A percentile compares a stretch with the other conserved stretches of the same genome.
These are phyloP conservation scores for Vitis hybrid DNA, from an alignment of 177 flowering plant genomes.

Conservation along the genomic window DNA sequence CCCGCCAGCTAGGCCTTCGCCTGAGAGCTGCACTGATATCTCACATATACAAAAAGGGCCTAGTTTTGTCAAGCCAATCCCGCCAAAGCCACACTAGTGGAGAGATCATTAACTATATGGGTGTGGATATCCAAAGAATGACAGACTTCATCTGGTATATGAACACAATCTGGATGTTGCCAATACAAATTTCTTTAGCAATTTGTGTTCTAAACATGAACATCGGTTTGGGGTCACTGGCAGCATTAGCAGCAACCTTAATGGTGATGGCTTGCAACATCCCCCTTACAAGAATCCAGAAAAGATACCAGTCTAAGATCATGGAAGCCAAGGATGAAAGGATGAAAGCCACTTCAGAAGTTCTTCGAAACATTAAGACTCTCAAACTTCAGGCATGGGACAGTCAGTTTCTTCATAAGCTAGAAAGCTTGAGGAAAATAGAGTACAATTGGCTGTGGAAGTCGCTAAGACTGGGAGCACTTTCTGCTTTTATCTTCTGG, in stretches of 20 bases:
- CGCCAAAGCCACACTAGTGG: slow-evolving; percentile 88
- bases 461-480: slow-evolving; percentile 55
- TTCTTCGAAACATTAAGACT: slow-evolving; percentile 83
- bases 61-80: slow-evolving; percentile 76
- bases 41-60: slow-evolving; percentile 82
- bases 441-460: slow-evolving; percentile 84
- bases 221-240: slow-evolving; percentile 70
- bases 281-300: slow-evolving; percentile 76
- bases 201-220: slow-evolving; percentile 58
- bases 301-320: slow-evolving; percentile 65
- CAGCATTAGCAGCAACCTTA: slow-evolving; percentile 75
- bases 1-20: slow-evolving; percentile 87
- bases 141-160: slow-evolving; percentile 89
- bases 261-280: slow-evolving; percentile 76
- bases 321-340: slow-evolving; percentile 87
- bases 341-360: slow-evolving; percentile 87
- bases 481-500: slow-evolving; percentile 86
- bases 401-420: slow-evolving; percentile 57
- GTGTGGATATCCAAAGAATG: slow-evolving; percentile 91
- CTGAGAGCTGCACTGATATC: slow-evolving; percentile 84
- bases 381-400: slow-evolving; percentile 99
- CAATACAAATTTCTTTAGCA: slow-evolving; percentile 83
- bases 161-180: slow-evolving; percentile 87
- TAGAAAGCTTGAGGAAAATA: slow-evolving; percentile 54
- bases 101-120: slow-evolving; percentile 92